A percentile compares a stretch with the other conserved stretches of the same genome.
phyloP scores from a whole-genome alignment of 148 eudicot genomes.

The Cornus suecica region DNA sequence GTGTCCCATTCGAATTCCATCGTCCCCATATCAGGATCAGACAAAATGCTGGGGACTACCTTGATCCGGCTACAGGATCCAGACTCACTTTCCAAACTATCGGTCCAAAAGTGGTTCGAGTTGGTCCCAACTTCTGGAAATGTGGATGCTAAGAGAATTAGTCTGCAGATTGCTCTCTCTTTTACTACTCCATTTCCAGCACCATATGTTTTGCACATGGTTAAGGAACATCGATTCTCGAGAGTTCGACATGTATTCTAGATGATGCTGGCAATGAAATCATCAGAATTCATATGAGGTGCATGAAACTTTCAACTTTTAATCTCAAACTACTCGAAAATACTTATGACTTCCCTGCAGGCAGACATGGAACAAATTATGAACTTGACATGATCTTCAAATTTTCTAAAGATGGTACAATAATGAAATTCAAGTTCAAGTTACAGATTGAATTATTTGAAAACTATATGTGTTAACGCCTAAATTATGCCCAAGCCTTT shows the following conservation, averaged over 20 bases:
- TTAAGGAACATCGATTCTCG: slow-evolving; percentile 28
- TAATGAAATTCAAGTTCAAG: background rate
- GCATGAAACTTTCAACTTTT: background rate
- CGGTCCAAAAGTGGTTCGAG: slow-evolving; percentile 61
- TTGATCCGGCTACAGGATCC: slow-evolving; percentile 47
- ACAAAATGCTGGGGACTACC: slow-evolving; percentile 50
- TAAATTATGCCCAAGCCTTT: too few species aligned
- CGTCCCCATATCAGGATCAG: slow-evolving; percentile 23
- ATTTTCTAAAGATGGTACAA: too few species aligned
- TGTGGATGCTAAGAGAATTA: slow-evolving; percentile 33
- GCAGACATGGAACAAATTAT: background rate
- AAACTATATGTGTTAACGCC: too few species aligned
- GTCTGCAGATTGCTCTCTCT: slow-evolving; percentile 58
- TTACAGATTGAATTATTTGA: background rate
- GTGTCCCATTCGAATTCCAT: slow-evolving; percentile 25
- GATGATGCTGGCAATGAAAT: slow-evolving; percentile 55
- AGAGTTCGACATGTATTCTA: slow-evolving; percentile 40
- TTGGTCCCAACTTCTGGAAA: slow-evolving; percentile 39
- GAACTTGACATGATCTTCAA: too few species aligned
- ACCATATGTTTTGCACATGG: slow-evolving; percentile 40
- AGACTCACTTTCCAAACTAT: slow-evolving; percentile 40
- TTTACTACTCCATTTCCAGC: slow-evolving; percentile 54
- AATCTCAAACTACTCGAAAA: background rate
- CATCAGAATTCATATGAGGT: slow-evolving; percentile 70
- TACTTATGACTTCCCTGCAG: background rate